phyloP scores from a whole-genome alignment of 1,284 basidiomycete genomes.

The Albatrellus sp. region DNA sequence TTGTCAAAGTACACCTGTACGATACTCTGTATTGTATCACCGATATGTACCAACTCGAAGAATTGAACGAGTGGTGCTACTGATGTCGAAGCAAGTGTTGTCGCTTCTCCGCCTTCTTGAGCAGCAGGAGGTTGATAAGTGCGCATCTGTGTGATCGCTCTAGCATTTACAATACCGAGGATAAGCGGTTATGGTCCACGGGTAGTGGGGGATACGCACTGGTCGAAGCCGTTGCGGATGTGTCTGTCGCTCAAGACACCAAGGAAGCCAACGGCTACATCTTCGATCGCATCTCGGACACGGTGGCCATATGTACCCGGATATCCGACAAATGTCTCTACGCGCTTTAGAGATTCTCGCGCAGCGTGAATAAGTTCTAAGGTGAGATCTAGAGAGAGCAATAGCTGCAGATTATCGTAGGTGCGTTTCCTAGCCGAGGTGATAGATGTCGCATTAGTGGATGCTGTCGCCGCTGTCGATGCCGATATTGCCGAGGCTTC shows the following conservation, averaged over 20 bases:
- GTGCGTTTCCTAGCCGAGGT: slow-evolving; percentile 12
- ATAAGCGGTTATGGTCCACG: background rate
- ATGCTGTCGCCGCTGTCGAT: slow-evolving; percentile 2
- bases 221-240: slow-evolving; percentile 73
- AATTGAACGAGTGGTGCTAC: slow-evolving; percentile 93
- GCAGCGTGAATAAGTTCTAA: slow-evolving; percentile 88
- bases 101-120: slow-evolving; percentile 25
- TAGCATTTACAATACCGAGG: slow-evolving; percentile 18
- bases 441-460: slow-evolving; percentile 10
- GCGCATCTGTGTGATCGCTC: slow-evolving; percentile 77
- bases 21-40: slow-evolving; percentile 96
- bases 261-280: slow-evolving; percentile 79
- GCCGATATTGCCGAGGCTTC: slow-evolving; percentile 4
- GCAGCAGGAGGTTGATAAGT: slow-evolving; percentile 55
- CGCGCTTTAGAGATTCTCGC: slow-evolving; percentile 82
- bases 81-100: slow-evolving; percentile 7
- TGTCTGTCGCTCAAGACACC: slow-evolving; percentile 73
- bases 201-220: slow-evolving; percentile 32
- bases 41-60: slow-evolving; percentile 94
- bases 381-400: slow-evolving; percentile 86
- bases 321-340: slow-evolving; percentile 82
- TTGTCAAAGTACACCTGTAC: slow-evolving; percentile 97
- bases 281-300: slow-evolving; percentile 84
- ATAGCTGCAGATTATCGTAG: slow-evolving; percentile 65
- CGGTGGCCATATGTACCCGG: slow-evolving; percentile 73